phyloP scores from a whole-genome alignment of 176 grass and related monocot species.

The Juncus inflexus region DNA sequence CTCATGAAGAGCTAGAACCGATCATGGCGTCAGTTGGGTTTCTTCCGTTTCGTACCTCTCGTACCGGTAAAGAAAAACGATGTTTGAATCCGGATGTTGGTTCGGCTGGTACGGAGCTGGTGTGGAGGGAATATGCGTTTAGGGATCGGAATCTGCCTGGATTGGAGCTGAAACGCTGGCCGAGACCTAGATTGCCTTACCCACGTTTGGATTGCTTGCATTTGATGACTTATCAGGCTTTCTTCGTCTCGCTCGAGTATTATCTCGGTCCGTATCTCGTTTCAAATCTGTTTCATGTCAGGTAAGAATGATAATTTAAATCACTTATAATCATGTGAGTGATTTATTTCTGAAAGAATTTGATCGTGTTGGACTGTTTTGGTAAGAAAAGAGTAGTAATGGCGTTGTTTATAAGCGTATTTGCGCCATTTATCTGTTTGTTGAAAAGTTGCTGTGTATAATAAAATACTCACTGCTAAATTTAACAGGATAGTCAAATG shows the following conservation, averaged over 20 bases:
- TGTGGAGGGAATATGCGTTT: constrained; percentile 22
- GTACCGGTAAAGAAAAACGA: neutral
- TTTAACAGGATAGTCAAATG: too few relatives aligned
- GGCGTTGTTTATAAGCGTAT: neutral
- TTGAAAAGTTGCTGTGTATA: neutral
- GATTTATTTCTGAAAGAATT: neutral
- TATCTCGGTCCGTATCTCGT: constrained; percentile 3
- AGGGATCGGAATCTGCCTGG: neutral
- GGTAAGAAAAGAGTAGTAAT: neutral
- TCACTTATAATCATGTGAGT: neutral
- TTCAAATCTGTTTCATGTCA: constrained; percentile 8
- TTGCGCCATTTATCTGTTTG: neutral
- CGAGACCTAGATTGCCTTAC: constrained; percentile 10
- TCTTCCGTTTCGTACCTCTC: neutral
- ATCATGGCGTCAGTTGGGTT: constrained; percentile 22
- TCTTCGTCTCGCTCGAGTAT: constrained; percentile 15
- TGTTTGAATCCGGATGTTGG: neutral
- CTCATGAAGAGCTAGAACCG: constrained; percentile 4
- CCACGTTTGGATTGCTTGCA: constrained; percentile 1
- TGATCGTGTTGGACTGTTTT: neutral
- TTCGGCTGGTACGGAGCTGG: neutral
- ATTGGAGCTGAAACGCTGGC: neutral
- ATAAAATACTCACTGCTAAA: neutral
- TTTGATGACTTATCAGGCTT: constrained; percentile 2
- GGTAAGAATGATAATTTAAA: neutral